Conservation (phyloP, 1,284 basidiomycete species). For the Sporisorium graminicola region DNA sequence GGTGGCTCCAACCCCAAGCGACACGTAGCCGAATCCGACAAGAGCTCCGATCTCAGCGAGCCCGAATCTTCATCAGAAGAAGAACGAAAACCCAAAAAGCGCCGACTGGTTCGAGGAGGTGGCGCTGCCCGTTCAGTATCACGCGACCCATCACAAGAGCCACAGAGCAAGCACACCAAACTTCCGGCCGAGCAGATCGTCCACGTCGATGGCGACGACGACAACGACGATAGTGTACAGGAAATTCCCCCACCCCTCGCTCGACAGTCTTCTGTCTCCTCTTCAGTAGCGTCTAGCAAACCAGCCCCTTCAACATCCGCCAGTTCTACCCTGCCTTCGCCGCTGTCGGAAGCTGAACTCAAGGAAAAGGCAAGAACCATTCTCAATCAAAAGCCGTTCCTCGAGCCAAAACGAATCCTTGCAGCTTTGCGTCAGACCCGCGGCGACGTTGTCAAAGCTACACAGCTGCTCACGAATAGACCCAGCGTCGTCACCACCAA, state of each 20-base stretch:
- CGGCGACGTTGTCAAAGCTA: slow-evolving; percentile 21
- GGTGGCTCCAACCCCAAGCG: slow-evolving; percentile 14
- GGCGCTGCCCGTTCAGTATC: slow-evolving; percentile 20
- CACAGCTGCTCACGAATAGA: slow-evolving; percentile 20
- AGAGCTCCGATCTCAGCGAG: slow-evolving; percentile 45
- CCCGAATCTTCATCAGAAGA: slow-evolving; percentile 29
- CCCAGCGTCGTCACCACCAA: slow-evolving; percentile 35
- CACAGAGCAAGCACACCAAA: not conserved
- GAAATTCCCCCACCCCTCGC: slow-evolving; percentile 16
- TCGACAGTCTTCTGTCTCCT: slow-evolving; percentile 9
- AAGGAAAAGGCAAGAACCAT: slow-evolving; percentile 33
- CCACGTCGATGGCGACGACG: slow-evolving; percentile 14
- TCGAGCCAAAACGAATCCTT: slow-evolving; percentile 25
- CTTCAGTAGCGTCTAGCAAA: not conserved
- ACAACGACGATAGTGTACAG: slow-evolving; percentile 16
- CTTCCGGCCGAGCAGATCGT: not conserved
- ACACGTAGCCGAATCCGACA: slow-evolving; percentile 21
- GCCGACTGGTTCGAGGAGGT: slow-evolving; percentile 41
- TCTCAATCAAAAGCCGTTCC: slow-evolving; percentile 19
- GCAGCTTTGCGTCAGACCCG: slow-evolving; percentile 35
- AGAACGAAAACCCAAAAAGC: slow-evolving; percentile 43
- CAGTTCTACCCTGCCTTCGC: slow-evolving; percentile 1
- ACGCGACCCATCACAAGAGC: slow-evolving; percentile 17
- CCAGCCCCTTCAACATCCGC: slow-evolving; percentile 8
- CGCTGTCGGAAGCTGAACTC: slow-evolving; percentile 27